Base-by-base conservation (phyloP, 805 yeast species). In the Metahyphopichia silvanorum region DNA sequence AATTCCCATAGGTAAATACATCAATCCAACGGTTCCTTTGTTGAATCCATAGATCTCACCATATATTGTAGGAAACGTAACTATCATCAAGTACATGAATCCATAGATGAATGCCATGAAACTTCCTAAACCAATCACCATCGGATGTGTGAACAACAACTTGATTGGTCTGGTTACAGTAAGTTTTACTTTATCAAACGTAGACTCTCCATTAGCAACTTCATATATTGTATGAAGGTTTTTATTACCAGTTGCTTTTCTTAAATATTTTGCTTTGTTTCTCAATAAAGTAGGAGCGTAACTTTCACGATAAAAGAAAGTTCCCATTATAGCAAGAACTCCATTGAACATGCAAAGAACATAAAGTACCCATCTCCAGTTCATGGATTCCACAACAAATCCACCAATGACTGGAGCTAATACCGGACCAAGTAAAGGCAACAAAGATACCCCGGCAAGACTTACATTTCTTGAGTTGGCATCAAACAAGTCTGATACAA, bases 101-200 rank as follows among this genome's bases (percentile, higher is more conserved):
- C 67, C 68, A 37, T 64, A 63, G 8, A 57, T 54, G 42, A 64
- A 59, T 2, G 69, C 69, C 66, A 64, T 59, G 40, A 60, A 64
- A 10, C 66, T 52, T 1, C 70, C 69, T 33, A 64, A 49, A 1
- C 69, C 69, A 22, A 60, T 42, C 10, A 64, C 49, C 61, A 64
- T 60, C 2, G 69, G 68, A 37, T 64, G 60, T 13, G 56, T 49
- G 36, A 47, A 44, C 8, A 64, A 46, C 16, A 63, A 49, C 16
- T 54, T 51, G 14, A 64, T 22, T 4, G 70, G 69, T 25, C 69
- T 42, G 13, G 51, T 40, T 39, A 61, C 48, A 5, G 58, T 51
- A 10, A 45, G 35, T 22, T 39, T 43, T 29, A 58, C 39, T 25
- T 53, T 49, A 4, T 43, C 50, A 13, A 44, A 27, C 2, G 46